Conservation (phyloP, 2,329 filamentous ascomycete species). For the Aspergillus calidoustus region DNA sequence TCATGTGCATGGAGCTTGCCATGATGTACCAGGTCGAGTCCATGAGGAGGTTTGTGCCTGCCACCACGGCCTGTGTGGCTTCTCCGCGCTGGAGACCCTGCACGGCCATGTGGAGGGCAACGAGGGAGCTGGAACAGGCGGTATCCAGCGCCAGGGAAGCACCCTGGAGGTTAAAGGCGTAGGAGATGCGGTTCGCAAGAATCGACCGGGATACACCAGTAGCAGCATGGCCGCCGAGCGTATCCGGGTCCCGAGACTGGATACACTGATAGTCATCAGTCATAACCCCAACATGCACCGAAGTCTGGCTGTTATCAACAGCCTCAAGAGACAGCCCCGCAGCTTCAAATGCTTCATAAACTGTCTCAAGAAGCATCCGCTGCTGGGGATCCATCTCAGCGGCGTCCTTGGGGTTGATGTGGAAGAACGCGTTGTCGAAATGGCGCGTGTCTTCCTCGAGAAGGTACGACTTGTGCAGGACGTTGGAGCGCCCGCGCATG, state of each 20-base stretch:
- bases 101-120: slow-evolving; percentile 46
- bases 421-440: slow-evolving; percentile 33
- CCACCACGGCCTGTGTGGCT: slow-evolving; percentile 26
- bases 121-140: slow-evolving; percentile 45
- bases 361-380: slow-evolving; percentile 31
- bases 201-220: background rate
- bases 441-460: background rate
- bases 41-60: slow-evolving; percentile 28
- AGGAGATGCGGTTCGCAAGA: slow-evolving; percentile 32
- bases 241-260: background rate
- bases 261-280: background rate
- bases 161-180: slow-evolving; percentile 44
- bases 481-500: background rate
- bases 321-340: slow-evolving; percentile 19
- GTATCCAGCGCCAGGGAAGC: slow-evolving; percentile 37
- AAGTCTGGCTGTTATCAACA: too few relatives aligned
- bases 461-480: background rate
- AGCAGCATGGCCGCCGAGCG: background rate
- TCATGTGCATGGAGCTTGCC: slow-evolving; percentile 35
- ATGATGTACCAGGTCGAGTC: slow-evolving; percentile 16
- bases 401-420: slow-evolving; percentile 24
- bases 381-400: slow-evolving; percentile 32
- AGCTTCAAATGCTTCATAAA: slow-evolving; percentile 29
- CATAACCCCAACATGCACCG: background rate
- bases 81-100: slow-evolving; percentile 26